phyloP scores from a whole-genome alignment of 768 basidiomycete species.

The Gloeostereum incarnatum region DNA sequence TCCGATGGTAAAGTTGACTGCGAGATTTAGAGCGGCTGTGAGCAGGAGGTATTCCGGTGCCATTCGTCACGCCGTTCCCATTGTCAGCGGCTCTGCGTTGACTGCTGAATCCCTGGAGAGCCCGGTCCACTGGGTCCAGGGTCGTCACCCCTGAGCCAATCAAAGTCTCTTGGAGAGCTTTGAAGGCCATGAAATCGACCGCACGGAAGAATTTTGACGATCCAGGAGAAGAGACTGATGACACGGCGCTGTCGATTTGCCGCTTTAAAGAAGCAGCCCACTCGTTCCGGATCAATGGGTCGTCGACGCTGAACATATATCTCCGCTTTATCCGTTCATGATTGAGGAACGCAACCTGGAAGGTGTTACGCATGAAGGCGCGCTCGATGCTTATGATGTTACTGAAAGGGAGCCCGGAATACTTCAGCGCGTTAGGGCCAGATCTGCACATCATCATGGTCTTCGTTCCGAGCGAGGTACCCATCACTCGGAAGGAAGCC shows the following conservation, averaged over 20 bases:
- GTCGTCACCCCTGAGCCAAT: conserved; percentile 22
- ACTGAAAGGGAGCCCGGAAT: conserved; percentile 74
- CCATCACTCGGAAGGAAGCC: conserved; percentile 85
- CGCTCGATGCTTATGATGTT: conserved; percentile 76
- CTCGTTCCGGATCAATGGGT: conserved; percentile 63
- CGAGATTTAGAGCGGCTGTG: conserved; percentile 63
- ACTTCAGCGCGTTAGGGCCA: conserved; percentile 76
- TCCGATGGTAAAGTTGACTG: conserved; percentile 57
- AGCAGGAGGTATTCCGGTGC: conserved; percentile 10
- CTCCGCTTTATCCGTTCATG: conserved; percentile 61
- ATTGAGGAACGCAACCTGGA: conserved; percentile 81
- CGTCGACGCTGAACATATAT: conserved; percentile 93
- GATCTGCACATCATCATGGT: conserved; percentile 77
- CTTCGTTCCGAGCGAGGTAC: conserved; percentile 75
- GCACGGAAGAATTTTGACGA: conserved; percentile 50
- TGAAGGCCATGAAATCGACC: conserved; percentile 69
- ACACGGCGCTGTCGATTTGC: conserved; percentile 46
- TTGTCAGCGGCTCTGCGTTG: not conserved
- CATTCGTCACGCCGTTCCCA: not conserved
- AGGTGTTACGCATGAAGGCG: conserved; percentile 94
- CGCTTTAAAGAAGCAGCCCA: conserved; percentile 65
- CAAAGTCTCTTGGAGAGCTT: conserved; percentile 78
- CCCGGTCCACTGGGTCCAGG: too few species aligned
- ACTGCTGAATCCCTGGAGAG: conserved; percentile 8
- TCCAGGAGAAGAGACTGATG: conserved; percentile 24